phyloP scores from a whole-genome alignment of 345 rosid genomes.

The Arabidopsis suecica region DNA sequence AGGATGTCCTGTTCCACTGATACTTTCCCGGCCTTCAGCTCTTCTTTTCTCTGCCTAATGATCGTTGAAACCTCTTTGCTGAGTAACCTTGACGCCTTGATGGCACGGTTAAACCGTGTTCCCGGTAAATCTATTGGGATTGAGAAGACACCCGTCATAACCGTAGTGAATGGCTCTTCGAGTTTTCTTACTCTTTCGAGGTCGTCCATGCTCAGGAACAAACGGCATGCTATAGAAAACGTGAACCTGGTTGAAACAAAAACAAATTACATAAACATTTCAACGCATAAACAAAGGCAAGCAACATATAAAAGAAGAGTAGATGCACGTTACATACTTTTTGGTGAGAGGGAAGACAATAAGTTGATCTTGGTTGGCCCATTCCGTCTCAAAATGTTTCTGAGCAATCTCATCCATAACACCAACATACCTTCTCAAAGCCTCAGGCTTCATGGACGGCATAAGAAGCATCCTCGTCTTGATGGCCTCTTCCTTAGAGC shows the following conservation, averaged over 20 bases:
- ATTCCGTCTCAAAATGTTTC: conserved; percentile 38
- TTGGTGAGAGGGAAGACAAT: conserved; percentile 47
- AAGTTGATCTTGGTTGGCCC: conserved; percentile 46
- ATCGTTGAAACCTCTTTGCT: conserved; percentile 38
- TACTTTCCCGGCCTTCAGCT: conserved; percentile 21
- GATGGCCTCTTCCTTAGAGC: conserved; percentile 45
- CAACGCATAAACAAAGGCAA: too few relatives aligned
- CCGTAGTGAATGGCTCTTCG: conserved; percentile 15
- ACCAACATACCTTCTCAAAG: conserved; percentile 41
- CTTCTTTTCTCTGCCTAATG: conserved; percentile 33
- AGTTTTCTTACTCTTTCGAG: conserved; percentile 25
- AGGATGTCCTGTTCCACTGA: conserved; percentile 36
- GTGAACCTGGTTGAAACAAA: conserved; percentile 31
- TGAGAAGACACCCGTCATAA: conserved; percentile 32
- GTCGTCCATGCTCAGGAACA: conserved; percentile 49
- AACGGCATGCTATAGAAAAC: conserved; percentile 49
- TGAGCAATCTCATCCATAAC: conserved; percentile 47
- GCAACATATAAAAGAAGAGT: too few relatives aligned
- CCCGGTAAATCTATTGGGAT: conserved; percentile 46
- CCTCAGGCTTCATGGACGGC: conserved; percentile 52
- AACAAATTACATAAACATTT: too few relatives aligned
- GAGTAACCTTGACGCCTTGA: conserved; percentile 33
- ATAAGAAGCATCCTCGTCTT: conserved; percentile 44
- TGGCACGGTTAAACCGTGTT: conserved; percentile 42
- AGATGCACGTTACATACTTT: conserved; percentile 17